Percentiles rank a stretch among this genome's conserved stretches.
These are phyloP conservation scores for Botryotinia narcissicola DNA, from an alignment of 2,329 filamentous ascomycete species.

Conservation along the genomic window DNA sequence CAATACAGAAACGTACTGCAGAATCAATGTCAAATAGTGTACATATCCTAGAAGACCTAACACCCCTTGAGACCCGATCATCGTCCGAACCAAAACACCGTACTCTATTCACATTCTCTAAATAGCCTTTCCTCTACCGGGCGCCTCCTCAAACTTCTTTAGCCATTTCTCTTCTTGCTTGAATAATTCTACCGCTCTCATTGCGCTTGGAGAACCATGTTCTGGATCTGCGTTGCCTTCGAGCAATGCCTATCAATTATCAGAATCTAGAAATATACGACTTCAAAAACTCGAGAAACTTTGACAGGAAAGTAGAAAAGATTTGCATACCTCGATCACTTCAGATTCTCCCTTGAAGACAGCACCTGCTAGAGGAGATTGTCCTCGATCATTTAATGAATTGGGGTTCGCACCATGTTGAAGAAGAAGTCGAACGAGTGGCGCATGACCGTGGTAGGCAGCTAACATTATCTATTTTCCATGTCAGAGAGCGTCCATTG, in stretches of 20 bases:
- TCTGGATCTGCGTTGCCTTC: slow-evolving; percentile 55
- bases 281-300: too few species aligned
- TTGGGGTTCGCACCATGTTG: slow-evolving; percentile 65
- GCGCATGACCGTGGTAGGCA: slow-evolving; percentile 64
- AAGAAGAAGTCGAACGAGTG: slow-evolving; percentile 59
- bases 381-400: slow-evolving; percentile 63
- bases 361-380: slow-evolving; percentile 68
- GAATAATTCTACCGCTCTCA: slow-evolving; percentile 51
- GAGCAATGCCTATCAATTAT: slow-evolving; percentile 47
- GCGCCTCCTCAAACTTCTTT: slow-evolving; percentile 48
- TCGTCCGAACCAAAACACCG: background rate
- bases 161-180: slow-evolving; percentile 52
- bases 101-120: background rate
- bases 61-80: background rate
- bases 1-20: background rate
- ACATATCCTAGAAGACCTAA: background rate
- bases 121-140: slow-evolving; percentile 47
- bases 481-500: slow-evolving; percentile 1
- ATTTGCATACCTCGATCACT: slow-evolving; percentile 53
- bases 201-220: slow-evolving; percentile 49
- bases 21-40: background rate
- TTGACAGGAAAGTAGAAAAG: background rate
- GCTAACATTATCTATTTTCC: slow-evolving; percentile 65
- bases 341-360: slow-evolving; percentile 69
- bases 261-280: slow-evolving; percentile 40